Evolutionary conservation across 192 early-diverging fungal genomes (phyloP), one percentile per base, ranked within the genome.

Genomic region (Podila minutissima): DNA sequence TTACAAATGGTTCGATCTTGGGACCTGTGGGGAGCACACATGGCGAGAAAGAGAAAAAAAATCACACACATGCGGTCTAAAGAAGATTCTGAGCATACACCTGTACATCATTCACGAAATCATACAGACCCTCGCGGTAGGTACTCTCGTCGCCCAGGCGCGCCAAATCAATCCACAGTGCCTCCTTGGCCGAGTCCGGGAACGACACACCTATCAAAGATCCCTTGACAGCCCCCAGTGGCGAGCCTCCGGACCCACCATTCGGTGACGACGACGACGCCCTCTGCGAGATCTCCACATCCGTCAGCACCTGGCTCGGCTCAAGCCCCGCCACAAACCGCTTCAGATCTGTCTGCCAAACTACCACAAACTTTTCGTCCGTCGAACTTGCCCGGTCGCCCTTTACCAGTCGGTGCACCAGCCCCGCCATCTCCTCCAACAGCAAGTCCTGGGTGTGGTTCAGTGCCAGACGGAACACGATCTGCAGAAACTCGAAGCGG

Each of bases 21-120:
- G 41, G 15, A 17, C 41, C 6, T 37, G 35, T n/a, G 1, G 35
- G 6, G 9, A 5, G 9, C 35, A 10, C 35, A 37, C 10, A 37
- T 37, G 35, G 9, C 4, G 35, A 7, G 35, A 37, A 37, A 7
- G 1, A 35, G 33, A 37, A 10, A 37, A 37, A 37, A 37, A 37
- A 33, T 32, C 31, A 6, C 2, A 33, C 4, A 35, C 2, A 35
- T 35, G 35, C 0, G 35, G 4, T 46, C 41, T 46, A 46, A 46
- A 46, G 41, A 32, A 72, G 65, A 48, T 33, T 68, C 35, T 71
- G 77, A 9, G 77, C 77, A 69, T 81, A 81, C 22, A 81, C 71
- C 11, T 67, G 77, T 3, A 71, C 77, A 66, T 81, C 77, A 33
- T 72, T 81, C 57, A 81, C 67, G 59, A 81, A 81, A 9, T 72